These are phyloP conservation scores for Hymenoscyphus occultus DNA, from an alignment of 2,329 filamentous ascomycete genomes.

Conservation along the genomic window DNA sequence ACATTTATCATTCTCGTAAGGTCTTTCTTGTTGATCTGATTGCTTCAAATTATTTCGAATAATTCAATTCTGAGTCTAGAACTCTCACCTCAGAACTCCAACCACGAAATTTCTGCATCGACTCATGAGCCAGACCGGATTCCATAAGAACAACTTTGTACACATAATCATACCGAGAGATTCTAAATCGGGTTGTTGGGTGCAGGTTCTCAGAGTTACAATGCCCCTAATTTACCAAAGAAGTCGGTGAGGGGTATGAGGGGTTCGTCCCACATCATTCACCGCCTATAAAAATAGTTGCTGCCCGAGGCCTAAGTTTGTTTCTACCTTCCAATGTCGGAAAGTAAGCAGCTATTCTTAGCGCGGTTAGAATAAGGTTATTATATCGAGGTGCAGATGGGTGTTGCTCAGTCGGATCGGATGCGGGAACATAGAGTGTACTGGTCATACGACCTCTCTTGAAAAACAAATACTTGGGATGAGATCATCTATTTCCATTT, in stretches of 20 bases:
- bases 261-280: constrained; percentile 1
- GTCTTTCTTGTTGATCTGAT: too few species aligned
- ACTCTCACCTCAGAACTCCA: too few species aligned
- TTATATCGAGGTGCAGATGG: background rate
- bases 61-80: too few species aligned
- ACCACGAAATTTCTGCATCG: too few species aligned
- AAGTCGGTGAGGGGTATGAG: background rate
- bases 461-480: background rate
- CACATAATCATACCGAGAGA: too few species aligned
- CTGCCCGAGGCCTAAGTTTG: background rate
- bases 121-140: too few species aligned
- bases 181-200: too few species aligned
- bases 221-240: background rate
- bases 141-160: too few species aligned
- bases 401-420: background rate
- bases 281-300: background rate
- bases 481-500: background rate
- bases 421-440: background rate
- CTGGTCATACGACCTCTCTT: background rate
- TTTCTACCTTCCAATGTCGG: background rate
- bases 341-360: constrained; percentile 4
- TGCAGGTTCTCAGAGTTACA: background rate
- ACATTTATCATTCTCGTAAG: too few species aligned
- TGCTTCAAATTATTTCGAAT: too few species aligned
- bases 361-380: constrained; percentile 3